These are phyloP conservation scores for Ganoderma lucidum DNA, from an alignment of 1,284 basidiomycete species.

Conservation along the genomic window DNA sequence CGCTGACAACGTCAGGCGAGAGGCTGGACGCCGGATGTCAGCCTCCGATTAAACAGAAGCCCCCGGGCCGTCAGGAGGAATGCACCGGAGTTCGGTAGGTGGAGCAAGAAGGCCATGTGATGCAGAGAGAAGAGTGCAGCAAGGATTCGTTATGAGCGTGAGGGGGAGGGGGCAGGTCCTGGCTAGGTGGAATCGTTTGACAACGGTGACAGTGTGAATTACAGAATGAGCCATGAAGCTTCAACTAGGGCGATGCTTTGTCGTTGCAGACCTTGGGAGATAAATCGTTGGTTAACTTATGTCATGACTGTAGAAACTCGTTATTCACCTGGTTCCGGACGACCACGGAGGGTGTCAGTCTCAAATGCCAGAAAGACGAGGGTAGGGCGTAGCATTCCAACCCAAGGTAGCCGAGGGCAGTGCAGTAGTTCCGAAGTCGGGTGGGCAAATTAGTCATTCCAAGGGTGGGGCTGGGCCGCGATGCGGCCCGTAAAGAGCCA, in stretches of 20 bases:
- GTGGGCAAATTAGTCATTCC: no score
- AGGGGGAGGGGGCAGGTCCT: no score
- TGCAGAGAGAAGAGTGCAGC: no score
- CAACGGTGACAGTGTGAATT: background rate
- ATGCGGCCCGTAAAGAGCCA: no score
- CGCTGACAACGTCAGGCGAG: background rate
- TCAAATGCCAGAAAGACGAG: no score
- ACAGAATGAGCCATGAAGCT: background rate
- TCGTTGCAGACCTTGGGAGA: background rate
- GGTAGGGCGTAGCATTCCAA: no score
- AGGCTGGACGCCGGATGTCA: background rate
- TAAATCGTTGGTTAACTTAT: background rate
- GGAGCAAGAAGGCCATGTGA: no score
- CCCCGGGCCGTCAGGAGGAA: background rate
- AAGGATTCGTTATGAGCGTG: background rate
- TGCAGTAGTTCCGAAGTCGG: no score
- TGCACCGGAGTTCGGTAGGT: background rate
- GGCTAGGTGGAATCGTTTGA: background rate
- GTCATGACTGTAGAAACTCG: background rate
- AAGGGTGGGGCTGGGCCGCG: no score
- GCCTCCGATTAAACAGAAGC: background rate
- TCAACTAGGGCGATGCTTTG: background rate
- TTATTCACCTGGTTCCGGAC: background rate
- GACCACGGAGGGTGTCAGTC: no score
- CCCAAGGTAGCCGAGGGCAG: no score